These are phyloP conservation scores for Penicillium argentinense DNA, from an alignment of 495 filamentous ascomycete genomes.

Conservation along the genomic window DNA sequence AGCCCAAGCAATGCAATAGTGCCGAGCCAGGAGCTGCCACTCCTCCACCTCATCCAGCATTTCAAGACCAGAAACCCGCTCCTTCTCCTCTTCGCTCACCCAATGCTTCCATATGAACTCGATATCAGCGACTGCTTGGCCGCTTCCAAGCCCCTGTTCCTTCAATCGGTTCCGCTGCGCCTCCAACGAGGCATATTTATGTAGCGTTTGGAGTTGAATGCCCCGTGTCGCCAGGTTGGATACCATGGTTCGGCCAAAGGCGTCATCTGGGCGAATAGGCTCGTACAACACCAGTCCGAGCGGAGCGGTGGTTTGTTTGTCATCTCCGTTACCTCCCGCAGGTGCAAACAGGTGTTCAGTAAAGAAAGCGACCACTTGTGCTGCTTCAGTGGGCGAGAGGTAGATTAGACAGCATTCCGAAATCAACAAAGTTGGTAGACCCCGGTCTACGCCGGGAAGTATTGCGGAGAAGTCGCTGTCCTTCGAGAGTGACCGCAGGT, in stretches of 20 bases:
- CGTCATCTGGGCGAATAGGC: constrained; percentile 75
- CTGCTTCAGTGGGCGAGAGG: constrained; percentile 61
- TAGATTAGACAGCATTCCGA: constrained; percentile 97
- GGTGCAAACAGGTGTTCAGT: constrained; percentile 47
- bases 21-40: constrained; percentile 80
- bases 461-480: constrained; percentile 19
- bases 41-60: constrained; percentile 96
- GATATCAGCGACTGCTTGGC: constrained; percentile 64
- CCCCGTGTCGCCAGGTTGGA: constrained; percentile 83
- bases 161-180: constrained; percentile 66
- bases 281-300: constrained; percentile 82
- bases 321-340: background rate
- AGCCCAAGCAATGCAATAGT: constrained; percentile 91
- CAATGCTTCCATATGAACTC: constrained; percentile 74
- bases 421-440: constrained; percentile 76
- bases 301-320: constrained; percentile 22
- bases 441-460: constrained; percentile 44
- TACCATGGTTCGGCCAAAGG: constrained; percentile 89
- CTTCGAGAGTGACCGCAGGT: constrained; percentile 63
- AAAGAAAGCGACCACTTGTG: constrained; percentile 66
- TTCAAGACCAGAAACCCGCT: constrained; percentile 74
- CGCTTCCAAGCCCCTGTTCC: constrained; percentile 56
- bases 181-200: constrained; percentile 61
- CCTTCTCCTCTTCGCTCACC: constrained; percentile 71
- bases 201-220: constrained; percentile 80